Conservation (phyloP, 768 basidiomycete species). For the Collybiopsis luxurians region DNA sequence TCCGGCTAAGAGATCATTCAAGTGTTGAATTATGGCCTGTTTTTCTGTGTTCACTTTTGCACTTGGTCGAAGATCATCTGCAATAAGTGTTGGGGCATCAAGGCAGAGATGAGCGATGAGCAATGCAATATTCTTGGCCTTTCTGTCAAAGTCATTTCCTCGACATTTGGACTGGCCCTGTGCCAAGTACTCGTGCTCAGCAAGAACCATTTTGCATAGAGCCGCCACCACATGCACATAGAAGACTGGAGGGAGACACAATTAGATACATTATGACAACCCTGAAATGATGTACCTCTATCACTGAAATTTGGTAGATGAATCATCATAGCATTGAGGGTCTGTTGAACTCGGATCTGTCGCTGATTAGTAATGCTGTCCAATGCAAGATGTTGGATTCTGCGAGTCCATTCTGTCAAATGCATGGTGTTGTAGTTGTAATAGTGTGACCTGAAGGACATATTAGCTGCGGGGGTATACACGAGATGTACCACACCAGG, state of each 20-base stretch:
- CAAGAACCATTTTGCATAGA: background rate
- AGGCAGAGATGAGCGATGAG: too few relatives aligned
- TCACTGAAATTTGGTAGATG: background rate
- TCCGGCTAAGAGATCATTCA: too few relatives aligned
- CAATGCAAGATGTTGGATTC: background rate
- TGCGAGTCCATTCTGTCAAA: background rate
- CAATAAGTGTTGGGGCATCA: too few relatives aligned
- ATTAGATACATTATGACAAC: background rate
- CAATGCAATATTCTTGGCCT: too few relatives aligned
- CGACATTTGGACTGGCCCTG: too few relatives aligned
- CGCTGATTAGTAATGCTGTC: background rate
- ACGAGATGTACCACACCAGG: background rate
- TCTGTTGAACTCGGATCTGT: background rate
- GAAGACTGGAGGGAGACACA: background rate
- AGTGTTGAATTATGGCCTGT: too few relatives aligned
- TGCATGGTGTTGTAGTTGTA: background rate
- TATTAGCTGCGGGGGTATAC: background rate
- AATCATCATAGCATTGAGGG: background rate
- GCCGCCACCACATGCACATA: background rate
- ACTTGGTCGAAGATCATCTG: too few relatives aligned
- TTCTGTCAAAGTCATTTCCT: too few relatives aligned
- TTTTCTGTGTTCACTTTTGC: too few relatives aligned
- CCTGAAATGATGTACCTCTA: background rate
- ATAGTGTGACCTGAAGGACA: background rate
- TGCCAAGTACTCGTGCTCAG: too few relatives aligned